phyloP scores from a whole-genome alignment of 495 filamentous ascomycete genomes.

The Amniculicola lignicola region DNA sequence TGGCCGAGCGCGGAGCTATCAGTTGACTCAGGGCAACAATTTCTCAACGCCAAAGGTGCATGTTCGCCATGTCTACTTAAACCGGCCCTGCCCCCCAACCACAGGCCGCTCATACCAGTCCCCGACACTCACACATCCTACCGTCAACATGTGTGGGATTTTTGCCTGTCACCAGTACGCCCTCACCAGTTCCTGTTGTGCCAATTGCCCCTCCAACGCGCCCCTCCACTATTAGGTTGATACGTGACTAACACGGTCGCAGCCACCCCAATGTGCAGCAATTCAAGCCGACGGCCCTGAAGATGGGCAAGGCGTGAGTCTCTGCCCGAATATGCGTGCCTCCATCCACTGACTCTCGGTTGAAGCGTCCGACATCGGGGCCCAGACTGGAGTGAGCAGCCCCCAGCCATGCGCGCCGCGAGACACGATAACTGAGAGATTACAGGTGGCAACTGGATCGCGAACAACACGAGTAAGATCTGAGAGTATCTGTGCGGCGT shows the following conservation, averaged over 20 bases:
- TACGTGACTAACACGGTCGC: conserved; percentile 42
- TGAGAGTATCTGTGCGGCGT: neutral
- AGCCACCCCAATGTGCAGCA: conserved; percentile 91
- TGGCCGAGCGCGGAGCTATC: neutral
- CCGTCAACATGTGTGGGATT: conserved; percentile 61
- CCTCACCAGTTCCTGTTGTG: neutral
- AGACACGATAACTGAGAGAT: conserved; percentile 31
- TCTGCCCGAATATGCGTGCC: conserved; percentile 12
- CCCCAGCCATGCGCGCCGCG: conserved; percentile 25
- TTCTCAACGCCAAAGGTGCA: conserved; percentile 8
- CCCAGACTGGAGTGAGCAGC: conserved; percentile 91
- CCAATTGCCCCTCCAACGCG: conserved; percentile 31
- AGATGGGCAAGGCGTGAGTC: conserved; percentile 90
- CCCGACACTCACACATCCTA: neutral
- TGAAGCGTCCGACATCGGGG: conserved; percentile 88
- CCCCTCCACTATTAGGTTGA: conserved; percentile 29
- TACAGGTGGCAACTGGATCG: conserved; percentile 82
- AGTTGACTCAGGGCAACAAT: conserved; percentile 25
- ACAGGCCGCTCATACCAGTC: neutral
- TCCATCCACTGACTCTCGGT: conserved; percentile 19
- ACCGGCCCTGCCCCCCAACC: neutral
- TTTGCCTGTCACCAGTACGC: conserved; percentile 89
- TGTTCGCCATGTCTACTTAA: conserved; percentile 28
- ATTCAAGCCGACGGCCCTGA: conserved; percentile 95
- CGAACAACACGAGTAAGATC: conserved; percentile 79